Base-by-base conservation (phyloP, 305 asterid genomes). In the Fraxinus latifolia region DNA sequence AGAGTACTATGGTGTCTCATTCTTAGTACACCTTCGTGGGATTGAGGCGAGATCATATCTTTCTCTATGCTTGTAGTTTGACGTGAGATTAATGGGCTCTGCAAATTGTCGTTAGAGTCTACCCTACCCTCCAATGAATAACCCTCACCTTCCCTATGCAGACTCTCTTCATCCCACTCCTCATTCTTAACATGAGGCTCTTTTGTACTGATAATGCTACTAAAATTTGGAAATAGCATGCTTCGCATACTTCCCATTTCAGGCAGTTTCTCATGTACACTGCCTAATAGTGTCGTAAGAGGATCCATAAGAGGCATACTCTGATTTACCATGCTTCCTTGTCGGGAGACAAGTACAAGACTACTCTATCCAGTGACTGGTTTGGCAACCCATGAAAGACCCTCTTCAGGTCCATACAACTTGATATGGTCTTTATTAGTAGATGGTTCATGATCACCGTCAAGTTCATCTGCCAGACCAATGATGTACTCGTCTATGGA, bases 171-270 rank as follows among this genome's bases (percentile, higher is more conserved):
- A 4, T 93, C 98, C 98, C 98, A 95, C 77, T 93, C 94, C 23
- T 91, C 97, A 3, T 88, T 36, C 34, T 88, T 90, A 65, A 76
- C 82, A 17, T 85, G 87, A 5, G 93, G 92, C 78, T 90, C 97
- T 0, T 88, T 89, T 0, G 90, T 83, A 85, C 97, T 95, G 86
- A 95, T 89, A 97, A 95, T 94, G 89, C 98, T 94, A 27, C 98
- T 97, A 0, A 94, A 92, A 88, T 89, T 93, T n/a, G 98, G 97
- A 87, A 95, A 95, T 11, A 95, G 91, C 97, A 93, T 90, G 93
- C 98, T 94, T 32, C 97, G 86, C 91, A 88, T 93, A 82, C 98
- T 94, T 36, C 95, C 97, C 0, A 82, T 77, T 23, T 89, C 95
- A 1, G 96, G 95, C 21, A 93, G 89, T 83, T 90, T 93, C 88